A percentile compares a stretch with the other conserved stretches of the same genome.
Evolutionary conservation across 2,329 filamentous ascomycete species (phyloP).

Genomic region (Botryotinia narcissicola): DNA sequence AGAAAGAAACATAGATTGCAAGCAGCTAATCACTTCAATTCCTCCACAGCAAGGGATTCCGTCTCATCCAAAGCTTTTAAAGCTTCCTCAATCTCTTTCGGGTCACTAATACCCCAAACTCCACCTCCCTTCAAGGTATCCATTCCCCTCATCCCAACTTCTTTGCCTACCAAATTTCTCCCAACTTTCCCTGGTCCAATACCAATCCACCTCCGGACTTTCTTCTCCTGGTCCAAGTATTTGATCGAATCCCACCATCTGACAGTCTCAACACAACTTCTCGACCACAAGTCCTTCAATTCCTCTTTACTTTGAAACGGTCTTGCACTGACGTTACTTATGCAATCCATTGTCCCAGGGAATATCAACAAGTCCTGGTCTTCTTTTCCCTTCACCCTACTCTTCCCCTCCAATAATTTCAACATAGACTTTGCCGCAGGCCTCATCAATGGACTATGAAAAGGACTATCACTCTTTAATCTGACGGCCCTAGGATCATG

Average conservation of each 20-base stretch:
- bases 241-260: slow-evolving; percentile 92
- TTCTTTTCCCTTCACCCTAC: slow-evolving; percentile 51
- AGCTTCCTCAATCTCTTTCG: slow-evolving; percentile 70
- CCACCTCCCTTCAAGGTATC: slow-evolving; percentile 83
- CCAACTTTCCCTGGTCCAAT: slow-evolving; percentile 94
- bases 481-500: slow-evolving; percentile 87
- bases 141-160: slow-evolving; percentile 80
- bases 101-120: slow-evolving; percentile 87
- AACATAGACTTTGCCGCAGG: slow-evolving; percentile 76
- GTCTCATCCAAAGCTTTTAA: slow-evolving; percentile 65
- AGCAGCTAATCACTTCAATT: slow-evolving; percentile 23
- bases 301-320: slow-evolving; percentile 73
- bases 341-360: slow-evolving; percentile 70
- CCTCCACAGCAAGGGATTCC: slow-evolving; percentile 41
- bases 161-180: slow-evolving; percentile 88
- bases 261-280: slow-evolving; percentile 88
- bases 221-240: slow-evolving; percentile 80
- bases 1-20: background rate
- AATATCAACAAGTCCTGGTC: slow-evolving; percentile 68
- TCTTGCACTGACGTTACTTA: slow-evolving; percentile 81
- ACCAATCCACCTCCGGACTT: slow-evolving; percentile 82
- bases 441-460: slow-evolving; percentile 89
- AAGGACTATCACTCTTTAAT: slow-evolving; percentile 83
- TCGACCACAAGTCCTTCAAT: slow-evolving; percentile 73
- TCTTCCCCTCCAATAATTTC: slow-evolving; percentile 60